phyloP scores from a whole-genome alignment of 176 grass and related monocot species.

The Carex cristatella region DNA sequence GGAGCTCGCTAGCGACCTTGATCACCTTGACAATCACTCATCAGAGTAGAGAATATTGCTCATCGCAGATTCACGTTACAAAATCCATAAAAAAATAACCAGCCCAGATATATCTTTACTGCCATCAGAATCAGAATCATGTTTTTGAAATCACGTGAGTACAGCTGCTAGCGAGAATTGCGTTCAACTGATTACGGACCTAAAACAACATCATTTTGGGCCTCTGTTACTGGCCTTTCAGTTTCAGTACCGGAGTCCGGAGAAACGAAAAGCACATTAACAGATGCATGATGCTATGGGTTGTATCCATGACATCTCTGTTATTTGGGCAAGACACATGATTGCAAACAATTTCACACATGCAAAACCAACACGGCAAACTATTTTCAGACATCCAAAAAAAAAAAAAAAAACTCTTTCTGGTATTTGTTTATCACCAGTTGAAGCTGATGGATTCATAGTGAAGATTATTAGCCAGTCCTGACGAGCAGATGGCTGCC shows the following conservation, averaged over 20 bases:
- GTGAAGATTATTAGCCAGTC: conserved; percentile 36
- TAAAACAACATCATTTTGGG: background rate
- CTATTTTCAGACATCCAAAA: background rate
- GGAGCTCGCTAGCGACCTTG: too few relatives aligned
- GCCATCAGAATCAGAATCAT: too few relatives aligned
- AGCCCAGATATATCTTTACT: too few relatives aligned
- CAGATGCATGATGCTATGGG: background rate
- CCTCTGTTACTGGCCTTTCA: background rate
- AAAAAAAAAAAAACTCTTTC: background rate
- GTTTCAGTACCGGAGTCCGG: background rate
- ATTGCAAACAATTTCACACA: background rate
- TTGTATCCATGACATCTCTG: background rate
- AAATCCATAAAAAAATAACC: too few relatives aligned
- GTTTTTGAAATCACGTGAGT: too few relatives aligned
- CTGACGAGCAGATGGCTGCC: conserved; percentile 33
- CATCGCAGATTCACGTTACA: too few relatives aligned
- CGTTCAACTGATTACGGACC: background rate
- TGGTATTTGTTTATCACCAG: conserved; percentile 30
- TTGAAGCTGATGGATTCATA: conserved; percentile 53
- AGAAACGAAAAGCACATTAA: background rate
- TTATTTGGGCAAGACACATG: background rate
- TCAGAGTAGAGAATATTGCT: too few relatives aligned
- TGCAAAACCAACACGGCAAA: conserved; percentile 1
- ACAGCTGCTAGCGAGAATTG: too few relatives aligned
- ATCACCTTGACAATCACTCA: too few relatives aligned